A percentile compares a stretch with the other conserved stretches of the same genome.
phyloP scores from a whole-genome alignment of 2,329 filamentous ascomycete genomes.

The Purpureocillium takamizusanense region DNA sequence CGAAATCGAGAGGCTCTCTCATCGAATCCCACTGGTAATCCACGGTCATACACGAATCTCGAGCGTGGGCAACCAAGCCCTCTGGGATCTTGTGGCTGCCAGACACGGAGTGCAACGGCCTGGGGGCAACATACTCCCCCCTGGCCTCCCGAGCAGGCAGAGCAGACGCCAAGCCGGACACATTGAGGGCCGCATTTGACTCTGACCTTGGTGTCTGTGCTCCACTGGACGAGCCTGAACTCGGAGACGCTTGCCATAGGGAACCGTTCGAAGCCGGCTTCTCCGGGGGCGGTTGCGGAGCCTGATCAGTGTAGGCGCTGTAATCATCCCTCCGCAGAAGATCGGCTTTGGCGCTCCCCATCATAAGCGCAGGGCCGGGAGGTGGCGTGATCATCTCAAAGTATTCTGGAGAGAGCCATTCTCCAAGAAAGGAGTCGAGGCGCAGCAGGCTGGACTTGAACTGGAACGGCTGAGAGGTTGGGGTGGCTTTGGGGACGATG shows the following conservation, averaged over 20 bases:
- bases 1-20: slow-evolving; percentile 69
- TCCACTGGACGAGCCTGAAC: slow-evolving; percentile 13
- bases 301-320: slow-evolving; percentile 29
- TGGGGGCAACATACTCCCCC: slow-evolving; percentile 61
- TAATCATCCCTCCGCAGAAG: slow-evolving; percentile 70
- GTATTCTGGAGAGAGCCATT: slow-evolving; percentile 92
- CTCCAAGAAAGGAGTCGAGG: slow-evolving; percentile 85
- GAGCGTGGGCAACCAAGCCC: slow-evolving; percentile 83
- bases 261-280: slow-evolving; percentile 14
- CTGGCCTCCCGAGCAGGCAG: slow-evolving; percentile 19
- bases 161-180: slow-evolving; percentile 23
- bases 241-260: slow-evolving; percentile 24
- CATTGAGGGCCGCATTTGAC: slow-evolving; percentile 14
- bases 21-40: slow-evolving; percentile 97
- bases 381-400: slow-evolving; percentile 89
- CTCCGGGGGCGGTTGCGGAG: slow-evolving; percentile 5
- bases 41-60: slow-evolving; percentile 76
- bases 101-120: slow-evolving; percentile 76
- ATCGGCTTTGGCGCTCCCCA: slow-evolving; percentile 81
- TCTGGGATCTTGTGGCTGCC: slow-evolving; percentile 71
- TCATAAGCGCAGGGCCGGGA: slow-evolving; percentile 77
- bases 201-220: slow-evolving; percentile 14
- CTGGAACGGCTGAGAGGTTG: slow-evolving; percentile 15
- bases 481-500: slow-evolving; percentile 21
- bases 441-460: slow-evolving; percentile 58